phyloP scores from a whole-genome alignment of 352 stramenopile species.

The Aphanomyces astaci region DNA sequence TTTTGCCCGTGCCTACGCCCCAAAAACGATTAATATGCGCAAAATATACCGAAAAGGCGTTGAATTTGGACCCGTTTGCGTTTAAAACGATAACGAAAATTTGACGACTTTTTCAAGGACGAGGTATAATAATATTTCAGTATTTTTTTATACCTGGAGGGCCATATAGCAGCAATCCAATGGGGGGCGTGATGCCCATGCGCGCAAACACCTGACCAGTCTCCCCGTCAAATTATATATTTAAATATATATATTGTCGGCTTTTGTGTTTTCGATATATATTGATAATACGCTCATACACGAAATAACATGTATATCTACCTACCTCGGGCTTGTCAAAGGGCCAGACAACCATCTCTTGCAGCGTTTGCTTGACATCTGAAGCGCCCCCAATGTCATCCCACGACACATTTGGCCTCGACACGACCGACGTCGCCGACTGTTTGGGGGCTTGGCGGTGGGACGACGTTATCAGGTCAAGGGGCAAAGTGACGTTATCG shows the following conservation, averaged over 20 bases:
- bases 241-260: no score
- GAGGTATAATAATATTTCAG: no score
- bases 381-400: constrained; percentile 63
- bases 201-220: constrained; percentile 61
- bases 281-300: no score
- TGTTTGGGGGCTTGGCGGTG: neutral
- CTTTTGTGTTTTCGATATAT: no score
- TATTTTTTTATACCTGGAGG: constrained; percentile 59
- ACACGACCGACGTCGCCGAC: neutral
- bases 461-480: neutral
- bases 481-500: no score
- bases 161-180: constrained; percentile 69
- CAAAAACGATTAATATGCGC: neutral
- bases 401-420: constrained; percentile 51
- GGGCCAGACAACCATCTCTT: constrained; percentile 83
- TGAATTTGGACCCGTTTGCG: no score
- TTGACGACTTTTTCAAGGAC: no score
- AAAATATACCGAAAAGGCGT: neutral
- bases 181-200: constrained; percentile 71
- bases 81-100: no score
- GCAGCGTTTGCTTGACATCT: constrained; percentile 59
- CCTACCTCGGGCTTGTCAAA: constrained; percentile 51
- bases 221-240: no score
- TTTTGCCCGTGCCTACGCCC: constrained; percentile 60
- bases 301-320: neutral